Base-by-base conservation (phyloP, 192 early-diverging fungal genomes). In the Coemansia sp. region DNA sequence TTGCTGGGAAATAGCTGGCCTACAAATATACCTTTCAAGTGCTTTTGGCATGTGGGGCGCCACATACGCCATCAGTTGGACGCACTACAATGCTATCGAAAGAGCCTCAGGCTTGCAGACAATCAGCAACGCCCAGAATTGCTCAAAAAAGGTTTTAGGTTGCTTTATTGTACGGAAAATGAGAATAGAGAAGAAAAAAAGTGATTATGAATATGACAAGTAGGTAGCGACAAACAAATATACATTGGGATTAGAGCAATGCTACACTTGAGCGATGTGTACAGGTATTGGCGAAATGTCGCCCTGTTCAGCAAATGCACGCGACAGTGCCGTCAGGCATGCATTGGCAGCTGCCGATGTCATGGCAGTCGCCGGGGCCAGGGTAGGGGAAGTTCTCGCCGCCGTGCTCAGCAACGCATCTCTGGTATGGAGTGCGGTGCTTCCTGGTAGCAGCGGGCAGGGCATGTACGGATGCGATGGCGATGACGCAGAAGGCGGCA, bases 361-460 rank as follows among this genome's bases (percentile, higher is more conserved):
- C 40, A 32, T 74, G 67, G 68, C 80, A 83, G 11, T 83, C 76
- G 56, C 76, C 76, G 0, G 71, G 58, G 4, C 76, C 75, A 0
- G 69, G 70, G n/a, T 77, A 77, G 12, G 76, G 76, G 62, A 74
- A 83, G 15, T 37, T 35, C 22, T 32, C 41, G n/a, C 80, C 75
- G 17, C 71, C 80, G 31, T 83, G 60, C 41, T 74, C 68, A 11
- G 25, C 39, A 29, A 83, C 71, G 37, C 80, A 83, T 64, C 71
- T 59, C 1, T 83, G 64, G 54, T 65, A 83, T 1, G 60, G 66
- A 10, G 22, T 59, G 14, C 2, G 27, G 29, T 12, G 39, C 29
- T 24, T 49, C 37, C 19, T 38, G n/a, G 29, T 1, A 17, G 41
- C 11, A 24, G 60, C 45, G 14, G 71, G 67, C 12, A 58, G 40